Conservation (phyloP, 2,329 filamentous ascomycete genomes). For the Cladosporium cucumerinum region DNA sequence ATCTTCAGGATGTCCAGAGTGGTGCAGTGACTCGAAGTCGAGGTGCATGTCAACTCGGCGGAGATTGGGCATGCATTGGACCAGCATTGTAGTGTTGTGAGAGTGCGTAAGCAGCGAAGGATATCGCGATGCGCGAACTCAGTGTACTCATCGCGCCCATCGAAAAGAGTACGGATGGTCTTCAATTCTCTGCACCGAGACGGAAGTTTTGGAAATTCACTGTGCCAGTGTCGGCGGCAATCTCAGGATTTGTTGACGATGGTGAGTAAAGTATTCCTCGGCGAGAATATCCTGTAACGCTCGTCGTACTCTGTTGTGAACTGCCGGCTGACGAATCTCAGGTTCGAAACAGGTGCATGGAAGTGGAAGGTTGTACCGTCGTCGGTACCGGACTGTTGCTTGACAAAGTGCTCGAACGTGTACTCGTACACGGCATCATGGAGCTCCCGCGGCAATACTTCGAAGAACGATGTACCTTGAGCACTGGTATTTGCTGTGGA, state of each 20-base stretch:
- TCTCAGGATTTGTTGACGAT: background rate
- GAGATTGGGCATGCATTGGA: background rate
- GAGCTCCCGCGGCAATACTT: background rate
- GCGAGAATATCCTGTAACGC: background rate
- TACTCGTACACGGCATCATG: background rate
- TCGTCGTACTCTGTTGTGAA: background rate
- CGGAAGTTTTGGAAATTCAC: background rate
- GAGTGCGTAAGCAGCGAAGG: background rate
- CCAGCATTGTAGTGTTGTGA: background rate
- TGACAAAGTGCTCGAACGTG: background rate
- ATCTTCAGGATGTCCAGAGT: background rate
- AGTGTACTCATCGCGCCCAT: background rate
- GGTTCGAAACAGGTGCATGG: background rate
- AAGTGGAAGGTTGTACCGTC: background rate
- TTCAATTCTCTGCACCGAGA: background rate
- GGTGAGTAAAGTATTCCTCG: background rate
- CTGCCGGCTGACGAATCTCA: background rate
- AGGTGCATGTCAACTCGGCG: background rate
- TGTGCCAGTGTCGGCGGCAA: background rate
- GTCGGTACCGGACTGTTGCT: background rate
- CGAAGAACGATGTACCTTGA: background rate
- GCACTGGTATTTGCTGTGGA: background rate
- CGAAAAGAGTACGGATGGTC: background rate
- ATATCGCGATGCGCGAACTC: background rate
- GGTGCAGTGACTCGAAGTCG: background rate